phyloP scores from a whole-genome alignment of 208 protist species.

The Sergeia podlipaevii region DNA sequence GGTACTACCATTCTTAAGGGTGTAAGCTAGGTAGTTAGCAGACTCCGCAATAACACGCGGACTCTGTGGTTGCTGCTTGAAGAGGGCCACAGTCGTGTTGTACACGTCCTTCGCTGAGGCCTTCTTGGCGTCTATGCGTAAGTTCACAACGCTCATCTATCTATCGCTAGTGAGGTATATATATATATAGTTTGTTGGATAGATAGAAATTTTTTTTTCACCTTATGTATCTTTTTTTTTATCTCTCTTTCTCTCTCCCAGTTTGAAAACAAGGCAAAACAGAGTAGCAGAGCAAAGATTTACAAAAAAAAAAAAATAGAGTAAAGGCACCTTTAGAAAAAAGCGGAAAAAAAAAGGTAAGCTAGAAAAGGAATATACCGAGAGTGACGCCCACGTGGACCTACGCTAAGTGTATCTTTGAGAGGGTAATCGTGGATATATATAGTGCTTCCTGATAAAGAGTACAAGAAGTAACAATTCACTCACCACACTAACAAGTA shows the following conservation, averaged over 20 bases:
- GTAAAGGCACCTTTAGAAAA: no score
- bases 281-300: not conserved
- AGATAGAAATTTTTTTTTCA: conserved; percentile 7
- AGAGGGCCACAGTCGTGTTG: conserved; percentile 48
- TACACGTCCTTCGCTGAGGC: conserved; percentile 24
- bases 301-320: conserved; percentile 11
- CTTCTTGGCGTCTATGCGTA: conserved; percentile 22
- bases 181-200: conserved; percentile 11
- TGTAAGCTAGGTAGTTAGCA: conserved; percentile 75
- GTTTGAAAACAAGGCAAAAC: not conserved
- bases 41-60: conserved; percentile 76
- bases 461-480: not conserved
- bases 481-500: not conserved
- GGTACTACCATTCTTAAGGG: conserved; percentile 60
- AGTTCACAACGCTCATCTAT: conserved; percentile 24
- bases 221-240: conserved; percentile 7
- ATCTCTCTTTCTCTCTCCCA: conserved; percentile 1
- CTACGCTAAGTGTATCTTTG: not conserved
- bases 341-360: no score
- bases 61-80: conserved; percentile 46
- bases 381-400: not conserved
- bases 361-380: no score
- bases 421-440: not conserved
- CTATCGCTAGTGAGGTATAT: not conserved
- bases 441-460: no score